Conservation (phyloP, 148 eudicot genomes). For the Rhododendron williamsianum region DNA sequence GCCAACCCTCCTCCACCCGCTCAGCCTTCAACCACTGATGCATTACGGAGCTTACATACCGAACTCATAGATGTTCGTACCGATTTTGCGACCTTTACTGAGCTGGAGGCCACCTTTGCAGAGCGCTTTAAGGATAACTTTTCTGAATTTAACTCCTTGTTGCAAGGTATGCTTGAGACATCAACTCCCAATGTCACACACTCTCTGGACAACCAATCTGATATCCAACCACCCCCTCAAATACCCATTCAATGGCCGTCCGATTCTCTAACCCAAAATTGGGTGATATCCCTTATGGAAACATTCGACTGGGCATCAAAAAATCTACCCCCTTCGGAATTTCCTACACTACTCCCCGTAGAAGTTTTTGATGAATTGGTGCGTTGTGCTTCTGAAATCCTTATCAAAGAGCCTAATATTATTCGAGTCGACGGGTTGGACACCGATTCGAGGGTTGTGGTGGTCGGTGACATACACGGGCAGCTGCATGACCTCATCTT, state of each 20-base stretch:
- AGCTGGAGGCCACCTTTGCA: too few relatives aligned
- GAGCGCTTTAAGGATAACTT: too few relatives aligned
- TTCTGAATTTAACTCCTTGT: too few relatives aligned
- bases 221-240: slow-evolving; percentile 21
- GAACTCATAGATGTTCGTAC: too few relatives aligned
- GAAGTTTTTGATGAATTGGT: slow-evolving; percentile 48
- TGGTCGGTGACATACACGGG: slow-evolving; percentile 61
- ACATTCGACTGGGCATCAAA: slow-evolving; percentile 57
- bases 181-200: too few relatives aligned
- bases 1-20: too few relatives aligned
- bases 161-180: too few relatives aligned
- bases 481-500: neutral
- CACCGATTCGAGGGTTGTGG: slow-evolving; percentile 43
- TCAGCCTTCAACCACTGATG: too few relatives aligned
- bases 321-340: slow-evolving; percentile 8
- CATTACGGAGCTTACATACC: too few relatives aligned
- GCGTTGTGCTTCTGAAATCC: slow-evolving; percentile 50
- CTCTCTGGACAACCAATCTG: slow-evolving; percentile 2
- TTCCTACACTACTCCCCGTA: slow-evolving; percentile 67
- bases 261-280: slow-evolving; percentile 45
- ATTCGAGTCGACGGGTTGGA: slow-evolving; percentile 50
- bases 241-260: slow-evolving; percentile 67
- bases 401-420: slow-evolving; percentile 84
- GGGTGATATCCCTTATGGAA: slow-evolving; percentile 52
- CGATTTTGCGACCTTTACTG: too few relatives aligned